These are phyloP conservation scores for Arthrobotrys sphaeroides DNA, from an alignment of 2,329 filamentous ascomycete genomes.

Conservation along the genomic window DNA sequence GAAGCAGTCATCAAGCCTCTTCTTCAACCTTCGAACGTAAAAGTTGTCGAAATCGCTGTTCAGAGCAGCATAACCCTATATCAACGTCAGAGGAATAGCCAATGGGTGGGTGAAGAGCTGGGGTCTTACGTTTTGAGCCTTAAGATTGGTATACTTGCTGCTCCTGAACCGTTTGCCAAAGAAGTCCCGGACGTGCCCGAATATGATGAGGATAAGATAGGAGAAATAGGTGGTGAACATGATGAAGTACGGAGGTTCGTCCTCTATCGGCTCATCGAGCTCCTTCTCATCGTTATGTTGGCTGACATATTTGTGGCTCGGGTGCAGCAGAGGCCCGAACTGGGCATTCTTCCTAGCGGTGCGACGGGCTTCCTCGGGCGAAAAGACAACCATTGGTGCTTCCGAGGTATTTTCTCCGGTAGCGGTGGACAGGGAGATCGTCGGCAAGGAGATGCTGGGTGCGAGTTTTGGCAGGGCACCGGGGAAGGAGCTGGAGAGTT, in stretches of 20 bases:
- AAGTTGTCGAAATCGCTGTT: conserved; percentile 99
- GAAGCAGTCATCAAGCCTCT: conserved; percentile 96
- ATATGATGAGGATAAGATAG: conserved; percentile 93
- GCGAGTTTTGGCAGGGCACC: conserved; percentile 65
- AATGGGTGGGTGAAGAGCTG: not conserved
- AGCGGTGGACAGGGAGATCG: conserved; percentile 89
- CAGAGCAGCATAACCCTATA: conserved; percentile 82
- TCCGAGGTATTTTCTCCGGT: conserved; percentile 77
- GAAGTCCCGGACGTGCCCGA: conserved; percentile 95
- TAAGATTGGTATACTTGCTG: conserved; percentile 84
- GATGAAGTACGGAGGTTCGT: conserved; percentile 96
- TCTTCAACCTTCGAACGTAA: conserved; percentile 90
- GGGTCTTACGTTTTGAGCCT: conserved; percentile 70
- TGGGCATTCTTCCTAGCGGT: conserved; percentile 84
- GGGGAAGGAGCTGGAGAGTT: conserved; percentile 48
- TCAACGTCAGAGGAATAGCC: not conserved
- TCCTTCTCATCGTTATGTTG: conserved; percentile 78
- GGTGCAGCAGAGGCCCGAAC: conserved; percentile 84
- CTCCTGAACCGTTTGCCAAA: conserved; percentile 95
- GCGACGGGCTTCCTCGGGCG: conserved; percentile 80
- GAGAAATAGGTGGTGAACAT: conserved; percentile 98
- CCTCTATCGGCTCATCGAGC: conserved; percentile 84
- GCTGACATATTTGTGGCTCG: conserved; percentile 87
- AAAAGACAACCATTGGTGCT: conserved; percentile 77
- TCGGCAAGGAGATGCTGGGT: conserved; percentile 82